phyloP scores from a whole-genome alignment of 306 rosid species.

The Acacia acuminata region DNA sequence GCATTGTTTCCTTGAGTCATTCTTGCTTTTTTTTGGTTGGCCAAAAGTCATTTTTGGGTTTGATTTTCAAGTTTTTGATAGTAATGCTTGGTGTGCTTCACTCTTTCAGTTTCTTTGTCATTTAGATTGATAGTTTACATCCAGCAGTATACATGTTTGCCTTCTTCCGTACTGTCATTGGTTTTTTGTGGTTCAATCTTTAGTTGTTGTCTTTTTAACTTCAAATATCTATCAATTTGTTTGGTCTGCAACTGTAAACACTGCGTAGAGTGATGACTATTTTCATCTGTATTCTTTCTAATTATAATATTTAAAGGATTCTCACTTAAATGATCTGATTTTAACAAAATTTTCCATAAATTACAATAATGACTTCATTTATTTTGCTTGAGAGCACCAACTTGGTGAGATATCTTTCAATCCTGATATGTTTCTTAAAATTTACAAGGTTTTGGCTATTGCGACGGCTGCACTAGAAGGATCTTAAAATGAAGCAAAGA shows the following conservation, averaged over 20 bases:
- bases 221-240: background rate
- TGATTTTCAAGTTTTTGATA: background rate
- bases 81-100: conserved; percentile 1
- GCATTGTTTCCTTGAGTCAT: conserved; percentile 17
- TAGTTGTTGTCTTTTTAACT: background rate
- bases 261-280: background rate
- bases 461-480: conserved; percentile 84
- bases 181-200: background rate
- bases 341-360: background rate
- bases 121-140: conserved; percentile 9
- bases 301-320: background rate
- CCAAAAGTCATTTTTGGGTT: background rate
- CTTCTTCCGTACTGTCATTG: background rate
- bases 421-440: conserved; percentile 19
- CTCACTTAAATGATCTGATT: conserved; percentile 8
- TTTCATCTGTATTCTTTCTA: background rate
- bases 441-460: conserved; percentile 73
- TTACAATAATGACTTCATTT: background rate
- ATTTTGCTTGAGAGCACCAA: background rate
- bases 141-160: conserved; percentile 7
- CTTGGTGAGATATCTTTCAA: conserved; percentile 17
- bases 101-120: background rate
- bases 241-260: conserved; percentile 1
- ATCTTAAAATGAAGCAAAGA: conserved; percentile 87
- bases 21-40: background rate